Conservation (phyloP, 176 grass and related monocot species). For the Bromus sterilis region DNA sequence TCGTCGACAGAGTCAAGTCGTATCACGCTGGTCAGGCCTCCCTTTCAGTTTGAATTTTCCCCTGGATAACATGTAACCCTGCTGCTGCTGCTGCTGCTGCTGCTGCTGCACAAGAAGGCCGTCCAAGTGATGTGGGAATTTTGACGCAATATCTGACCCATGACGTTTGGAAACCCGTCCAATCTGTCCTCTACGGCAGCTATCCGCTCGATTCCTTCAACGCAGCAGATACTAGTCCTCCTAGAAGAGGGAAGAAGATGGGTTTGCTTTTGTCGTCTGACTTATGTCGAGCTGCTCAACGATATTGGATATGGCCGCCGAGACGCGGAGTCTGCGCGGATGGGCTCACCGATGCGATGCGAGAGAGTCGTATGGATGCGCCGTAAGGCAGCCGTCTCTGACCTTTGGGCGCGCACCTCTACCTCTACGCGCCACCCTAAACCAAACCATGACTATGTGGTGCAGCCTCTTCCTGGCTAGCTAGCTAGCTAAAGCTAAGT, state of each 20-base stretch:
- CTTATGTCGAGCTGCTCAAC: not conserved
- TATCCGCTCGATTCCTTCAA: too few species aligned
- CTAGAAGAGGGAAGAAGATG: not conserved
- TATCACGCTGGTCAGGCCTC: not conserved
- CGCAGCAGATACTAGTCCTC: too few species aligned
- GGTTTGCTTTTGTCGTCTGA: not conserved
- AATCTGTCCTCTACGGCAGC: too few species aligned
- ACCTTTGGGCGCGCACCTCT: slow-evolving; percentile 10
- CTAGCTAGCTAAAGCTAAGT: too few species aligned
- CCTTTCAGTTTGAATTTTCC: not conserved
- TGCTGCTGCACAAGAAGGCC: too few species aligned
- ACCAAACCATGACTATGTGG: not conserved
- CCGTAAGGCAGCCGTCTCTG: slow-evolving; percentile 3
- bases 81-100: too few species aligned
- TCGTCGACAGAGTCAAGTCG: not conserved
- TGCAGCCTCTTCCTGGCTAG: not conserved
- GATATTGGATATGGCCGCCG: not conserved
- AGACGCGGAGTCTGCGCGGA: not conserved
- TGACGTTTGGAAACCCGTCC: not conserved
- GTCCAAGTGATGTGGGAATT: too few species aligned
- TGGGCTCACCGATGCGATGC: not conserved
- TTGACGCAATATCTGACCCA: not conserved
- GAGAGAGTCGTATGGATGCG: not conserved
- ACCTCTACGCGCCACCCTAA: not conserved
- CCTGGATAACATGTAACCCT: not conserved